Conservation (phyloP, 352 stramenopile genomes). For the Salisapilia sapeloensis region DNA sequence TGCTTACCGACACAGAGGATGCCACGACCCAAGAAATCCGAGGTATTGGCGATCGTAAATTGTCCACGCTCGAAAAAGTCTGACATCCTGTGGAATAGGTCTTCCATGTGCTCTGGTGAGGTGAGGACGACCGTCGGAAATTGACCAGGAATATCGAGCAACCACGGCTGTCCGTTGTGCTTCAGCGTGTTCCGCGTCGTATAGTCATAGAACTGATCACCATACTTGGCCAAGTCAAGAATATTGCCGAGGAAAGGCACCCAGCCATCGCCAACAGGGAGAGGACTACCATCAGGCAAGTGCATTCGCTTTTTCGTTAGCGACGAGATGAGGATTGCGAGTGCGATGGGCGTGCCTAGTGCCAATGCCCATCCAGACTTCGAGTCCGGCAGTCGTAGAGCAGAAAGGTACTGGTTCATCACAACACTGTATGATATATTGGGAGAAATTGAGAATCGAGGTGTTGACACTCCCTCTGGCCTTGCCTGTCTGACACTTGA, state of each 20-base stretch:
- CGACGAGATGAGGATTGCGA: no score
- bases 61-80: slow-evolving; percentile 35
- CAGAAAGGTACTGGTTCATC: no score
- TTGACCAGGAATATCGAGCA: slow-evolving; percentile 14
- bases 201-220: slow-evolving; percentile 22
- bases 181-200: background rate
- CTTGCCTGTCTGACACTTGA: no score
- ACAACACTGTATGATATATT: no score
- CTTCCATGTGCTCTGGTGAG: slow-evolving; percentile 15
- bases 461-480: no score
- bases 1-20: slow-evolving; percentile 49
- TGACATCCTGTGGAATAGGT: slow-evolving; percentile 23
- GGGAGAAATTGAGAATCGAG: no score
- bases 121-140: slow-evolving; percentile 11
- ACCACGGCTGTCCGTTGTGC: slow-evolving; percentile 7
- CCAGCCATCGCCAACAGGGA: no score
- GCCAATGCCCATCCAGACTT: no score
- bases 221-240: slow-evolving; percentile 8
- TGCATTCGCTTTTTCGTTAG: no score
- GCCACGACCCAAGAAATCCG: slow-evolving; percentile 33
- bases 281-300: no score
- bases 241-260: slow-evolving; percentile 25
- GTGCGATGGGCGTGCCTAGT: no score
- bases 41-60: slow-evolving; percentile 8
- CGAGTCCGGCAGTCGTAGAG: no score